Evolutionary conservation across 305 asterid genomes (phyloP), one percentile per base, ranked within the genome.

Genomic region (Ilex paraguariensis): DNA sequence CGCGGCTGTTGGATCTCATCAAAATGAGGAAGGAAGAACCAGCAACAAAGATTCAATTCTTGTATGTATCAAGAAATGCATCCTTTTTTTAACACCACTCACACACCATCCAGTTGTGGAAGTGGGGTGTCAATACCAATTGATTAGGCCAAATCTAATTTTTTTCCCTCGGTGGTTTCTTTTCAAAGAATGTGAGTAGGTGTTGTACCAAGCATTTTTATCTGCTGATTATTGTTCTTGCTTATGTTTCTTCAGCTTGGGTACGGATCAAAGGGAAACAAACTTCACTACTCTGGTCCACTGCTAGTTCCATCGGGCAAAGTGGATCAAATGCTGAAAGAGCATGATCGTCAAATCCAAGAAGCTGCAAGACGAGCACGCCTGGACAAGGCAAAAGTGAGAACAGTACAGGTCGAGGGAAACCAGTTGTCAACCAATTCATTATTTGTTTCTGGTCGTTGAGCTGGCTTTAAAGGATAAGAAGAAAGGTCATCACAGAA

Each of bases 251-350:
- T 70, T 36, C 78, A 90, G 95, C 59, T 81, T 69, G 95, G 94
- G 9, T 80, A 81, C 65, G 96, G 96, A 54, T 84, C 98, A 54
- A 88, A 81, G 66, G 90, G 92, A 60, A 88, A 76, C 80, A 88
- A 83, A 65, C 86, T 91, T 21, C 98, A 91, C 81, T 91, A 88
- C 83, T 91, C 96, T 0, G 98, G 98, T 32, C 96, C 98, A 0
- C 67, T 91, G 62, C 74, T 86, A 42, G 96, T 81, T 50, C 96
- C 96, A 15, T 83, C 96, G 2, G 95, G 90, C 54, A 86, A 85
- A 83, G 81, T 84, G 79, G 95, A 91, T 57, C 96, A 88, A 84
- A 83, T 79, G 77, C 60, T 91, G 79, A 88, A 88, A 76, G 98
- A 88, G 61, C 90, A 88, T 17, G 96, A 91, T 70, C 95, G 94